A percentile compares a stretch with the other conserved stretches of the same genome.
Evolutionary conservation across 768 basidiomycete species (phyloP).

Genomic region (Amanita muscaria): DNA sequence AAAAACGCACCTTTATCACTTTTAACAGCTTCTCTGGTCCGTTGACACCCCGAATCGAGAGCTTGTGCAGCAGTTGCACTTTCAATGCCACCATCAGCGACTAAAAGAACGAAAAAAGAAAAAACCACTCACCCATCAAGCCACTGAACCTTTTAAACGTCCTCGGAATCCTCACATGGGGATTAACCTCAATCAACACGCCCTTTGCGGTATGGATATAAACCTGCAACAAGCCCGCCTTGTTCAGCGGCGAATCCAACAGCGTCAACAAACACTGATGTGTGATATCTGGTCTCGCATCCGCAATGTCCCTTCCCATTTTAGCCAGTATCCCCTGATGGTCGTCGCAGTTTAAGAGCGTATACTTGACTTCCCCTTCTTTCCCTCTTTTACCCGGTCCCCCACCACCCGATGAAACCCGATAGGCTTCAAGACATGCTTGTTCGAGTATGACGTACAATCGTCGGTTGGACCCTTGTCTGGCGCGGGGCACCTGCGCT

Average conservation of each 20-base stretch:
- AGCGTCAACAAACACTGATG: slow-evolving; percentile 98
- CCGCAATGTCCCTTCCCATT: slow-evolving; percentile 95
- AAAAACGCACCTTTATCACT: slow-evolving; percentile 74
- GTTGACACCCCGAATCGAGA: slow-evolving; percentile 92
- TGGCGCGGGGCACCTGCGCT: slow-evolving; percentile 59
- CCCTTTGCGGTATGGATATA: slow-evolving; percentile 97
- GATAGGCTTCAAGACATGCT: slow-evolving; percentile 94
- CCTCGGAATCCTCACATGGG: slow-evolving; percentile 92
- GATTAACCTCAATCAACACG: slow-evolving; percentile 96
- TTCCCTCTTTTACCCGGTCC: slow-evolving; percentile 41
- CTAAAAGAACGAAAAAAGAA: too few species aligned
- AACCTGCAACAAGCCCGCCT: slow-evolving; percentile 91
- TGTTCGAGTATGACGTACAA: slow-evolving; percentile 89
- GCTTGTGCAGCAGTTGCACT: slow-evolving; percentile 96
- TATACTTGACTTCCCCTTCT: slow-evolving; percentile 87
- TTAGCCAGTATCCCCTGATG: slow-evolving; percentile 98
- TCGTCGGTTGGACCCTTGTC: slow-evolving; percentile 45
- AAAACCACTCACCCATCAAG: slow-evolving; percentile 93
- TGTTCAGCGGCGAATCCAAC: slow-evolving; percentile 96
- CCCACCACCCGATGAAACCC: slow-evolving; percentile 50
- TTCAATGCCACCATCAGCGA: background rate
- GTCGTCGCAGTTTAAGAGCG: slow-evolving; percentile 95
- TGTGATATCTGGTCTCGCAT: slow-evolving; percentile 98
- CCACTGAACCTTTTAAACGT: slow-evolving; percentile 99
- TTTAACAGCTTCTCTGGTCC: slow-evolving; percentile 95